A percentile compares a stretch with the other conserved stretches of the same genome.
These are phyloP conservation scores for Mycena epipterygia DNA, from an alignment of 768 basidiomycete species.

Conservation along the genomic window DNA sequence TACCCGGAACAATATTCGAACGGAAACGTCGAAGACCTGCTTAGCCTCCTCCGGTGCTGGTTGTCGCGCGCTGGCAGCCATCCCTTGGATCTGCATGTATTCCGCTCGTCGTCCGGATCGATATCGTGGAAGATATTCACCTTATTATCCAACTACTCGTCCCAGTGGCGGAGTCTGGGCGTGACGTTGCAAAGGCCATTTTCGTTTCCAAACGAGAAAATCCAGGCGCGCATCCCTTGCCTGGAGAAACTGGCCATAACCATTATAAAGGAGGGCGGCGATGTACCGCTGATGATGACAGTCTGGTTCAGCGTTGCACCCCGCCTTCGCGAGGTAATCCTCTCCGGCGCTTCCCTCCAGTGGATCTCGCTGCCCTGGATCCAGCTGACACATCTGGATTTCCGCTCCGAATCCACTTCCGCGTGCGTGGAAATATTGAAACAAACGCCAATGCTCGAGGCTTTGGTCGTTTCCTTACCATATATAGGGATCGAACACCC, in stretches of 20 bases:
- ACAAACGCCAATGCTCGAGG: conserved; percentile 11
- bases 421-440: not conserved
- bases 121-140: not conserved
- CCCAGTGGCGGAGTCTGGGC: not conserved
- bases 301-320: conserved; percentile 1
- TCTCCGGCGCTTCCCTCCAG: not conserved
- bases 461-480: not conserved
- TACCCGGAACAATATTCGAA: not conserved
- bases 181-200: not conserved
- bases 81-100: not conserved
- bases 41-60: too few species aligned
- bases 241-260: not conserved
- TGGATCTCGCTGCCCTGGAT: conserved; percentile 19
- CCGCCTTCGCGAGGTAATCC: not conserved
- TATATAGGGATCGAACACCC: too few species aligned
- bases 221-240: not conserved
- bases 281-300: not conserved
- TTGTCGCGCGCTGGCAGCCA: not conserved
- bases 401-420: not conserved
- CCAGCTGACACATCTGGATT: conserved; percentile 16
- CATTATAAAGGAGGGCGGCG: too few species aligned
- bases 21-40: too few species aligned
- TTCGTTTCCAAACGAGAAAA: too few species aligned
- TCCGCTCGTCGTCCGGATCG: not conserved
- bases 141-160: not conserved